These are phyloP conservation scores for Pestalotiopsis sp. DNA, from an alignment of 2,329 filamentous ascomycete genomes.

Conservation along the genomic window DNA sequence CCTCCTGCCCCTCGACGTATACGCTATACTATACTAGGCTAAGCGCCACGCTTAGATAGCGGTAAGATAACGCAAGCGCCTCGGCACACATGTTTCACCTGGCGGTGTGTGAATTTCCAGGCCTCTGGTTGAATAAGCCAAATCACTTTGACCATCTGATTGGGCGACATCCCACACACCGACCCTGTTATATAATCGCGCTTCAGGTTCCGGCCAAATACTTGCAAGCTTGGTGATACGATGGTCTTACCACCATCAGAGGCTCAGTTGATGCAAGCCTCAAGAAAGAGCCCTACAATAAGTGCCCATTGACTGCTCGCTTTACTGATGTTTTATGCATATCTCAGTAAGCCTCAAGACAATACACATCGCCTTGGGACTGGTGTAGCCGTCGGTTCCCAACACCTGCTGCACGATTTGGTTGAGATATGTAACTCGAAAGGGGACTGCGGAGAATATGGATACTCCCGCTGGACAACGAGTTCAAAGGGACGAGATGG, in stretches of 20 bases:
- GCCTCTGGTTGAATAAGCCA: not conserved
- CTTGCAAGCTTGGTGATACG: not conserved
- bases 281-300: too few relatives aligned
- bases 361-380: too few relatives aligned
- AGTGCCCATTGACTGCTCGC: too few relatives aligned
- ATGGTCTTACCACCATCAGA: not conserved
- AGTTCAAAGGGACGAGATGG: too few relatives aligned
- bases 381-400: too few relatives aligned
- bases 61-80: not conserved
- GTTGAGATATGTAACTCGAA: too few relatives aligned
- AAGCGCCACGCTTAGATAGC: not conserved
- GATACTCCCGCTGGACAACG: too few relatives aligned
- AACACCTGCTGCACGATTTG: too few relatives aligned
- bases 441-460: too few relatives aligned
- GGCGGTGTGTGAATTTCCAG: not conserved
- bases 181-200: not conserved
- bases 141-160: not conserved
- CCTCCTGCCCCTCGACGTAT: not conserved
- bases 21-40: not conserved
- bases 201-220: not conserved
- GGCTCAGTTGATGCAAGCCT: not conserved
- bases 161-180: not conserved
- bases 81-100: not conserved
- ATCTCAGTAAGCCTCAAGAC: too few relatives aligned
- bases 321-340: too few relatives aligned